These are phyloP conservation scores for Capronia epimyces DNA, from an alignment of 2,329 filamentous ascomycete species.

Conservation along the genomic window DNA sequence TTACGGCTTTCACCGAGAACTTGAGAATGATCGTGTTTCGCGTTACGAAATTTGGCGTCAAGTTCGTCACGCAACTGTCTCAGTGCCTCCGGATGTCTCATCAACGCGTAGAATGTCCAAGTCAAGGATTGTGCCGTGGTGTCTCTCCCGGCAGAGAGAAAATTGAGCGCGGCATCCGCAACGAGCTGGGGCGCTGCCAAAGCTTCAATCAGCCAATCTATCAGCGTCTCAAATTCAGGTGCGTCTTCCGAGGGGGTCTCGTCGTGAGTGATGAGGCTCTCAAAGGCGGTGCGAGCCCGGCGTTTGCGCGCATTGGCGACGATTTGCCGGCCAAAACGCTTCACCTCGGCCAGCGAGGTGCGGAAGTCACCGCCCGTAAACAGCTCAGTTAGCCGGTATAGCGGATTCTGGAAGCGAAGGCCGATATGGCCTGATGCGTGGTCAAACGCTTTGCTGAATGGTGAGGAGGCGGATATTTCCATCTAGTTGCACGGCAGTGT, in stretches of 20 bases:
- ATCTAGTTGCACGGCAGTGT: conserved; percentile 39
- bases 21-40: background rate
- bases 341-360: conserved; percentile 47
- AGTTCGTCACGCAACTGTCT: conserved; percentile 19
- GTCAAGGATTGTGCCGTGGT: conserved; percentile 61
- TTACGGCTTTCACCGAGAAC: background rate
- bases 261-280: conserved; percentile 16
- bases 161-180: conserved; percentile 61
- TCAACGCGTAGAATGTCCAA: conserved; percentile 59
- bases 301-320: conserved; percentile 50
- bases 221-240: conserved; percentile 48
- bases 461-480: conserved; percentile 59
- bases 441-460: conserved; percentile 58
- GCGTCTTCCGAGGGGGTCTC: conserved; percentile 11
- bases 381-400: conserved; percentile 56
- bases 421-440: conserved; percentile 57
- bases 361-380: conserved; percentile 48
- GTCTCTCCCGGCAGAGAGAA: conserved; percentile 59
- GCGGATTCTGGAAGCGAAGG: conserved; percentile 60
- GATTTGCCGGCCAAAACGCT: conserved; percentile 53
- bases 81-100: conserved; percentile 43
- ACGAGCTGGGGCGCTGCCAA: conserved; percentile 52
- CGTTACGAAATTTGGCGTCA: conserved; percentile 15
- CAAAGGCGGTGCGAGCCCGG: conserved; percentile 25
- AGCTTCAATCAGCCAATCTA: conserved; percentile 55